phyloP scores from a whole-genome alignment of 306 rosid genomes.

The Casuarina cunninghamiana region DNA sequence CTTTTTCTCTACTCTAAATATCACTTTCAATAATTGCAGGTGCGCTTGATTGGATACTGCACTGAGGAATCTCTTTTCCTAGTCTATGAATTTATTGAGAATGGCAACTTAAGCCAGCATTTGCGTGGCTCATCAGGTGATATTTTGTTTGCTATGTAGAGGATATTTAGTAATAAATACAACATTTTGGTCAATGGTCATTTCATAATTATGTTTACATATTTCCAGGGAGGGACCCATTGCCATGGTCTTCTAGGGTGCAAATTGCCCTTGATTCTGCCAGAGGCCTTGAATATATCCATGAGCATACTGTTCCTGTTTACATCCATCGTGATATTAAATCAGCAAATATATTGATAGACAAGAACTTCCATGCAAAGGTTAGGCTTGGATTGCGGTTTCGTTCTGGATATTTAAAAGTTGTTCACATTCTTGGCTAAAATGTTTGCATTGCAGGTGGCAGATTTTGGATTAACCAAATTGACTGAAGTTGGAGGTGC shows the following conservation, averaged over 20 bases:
- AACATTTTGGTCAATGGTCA: constrained; percentile 8
- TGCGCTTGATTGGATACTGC: constrained; percentile 94
- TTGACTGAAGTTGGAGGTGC: constrained; percentile 86
- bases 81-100: constrained; percentile 63
- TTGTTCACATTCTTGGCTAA: constrained; percentile 26
- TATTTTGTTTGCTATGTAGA: constrained; percentile 13
- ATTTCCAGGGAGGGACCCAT: constrained; percentile 66
- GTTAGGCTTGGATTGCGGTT: constrained; percentile 35
- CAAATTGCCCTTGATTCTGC: constrained; percentile 98
- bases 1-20: not conserved
- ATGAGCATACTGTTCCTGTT: constrained; percentile 96
- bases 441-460: constrained; percentile 58
- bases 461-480: constrained; percentile 92
- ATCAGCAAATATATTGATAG: constrained; percentile 93
- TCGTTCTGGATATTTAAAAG: constrained; percentile 5
- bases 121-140: constrained; percentile 87
- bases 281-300: constrained; percentile 96
- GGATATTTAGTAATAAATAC: constrained; percentile 8
- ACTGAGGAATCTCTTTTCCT: constrained; percentile 84
- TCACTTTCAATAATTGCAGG: constrained; percentile 43
- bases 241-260: constrained; percentile 85
- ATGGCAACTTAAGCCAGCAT: constrained; percentile 72
- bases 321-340: constrained; percentile 96
- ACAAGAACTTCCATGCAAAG: constrained; percentile 81
- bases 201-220: constrained; percentile 15